Percentiles rank a stretch among this genome's conserved stretches.
Evolutionary conservation across 805 yeast genomes (phyloP).

Genomic region (Starmerella sp.): DNA sequence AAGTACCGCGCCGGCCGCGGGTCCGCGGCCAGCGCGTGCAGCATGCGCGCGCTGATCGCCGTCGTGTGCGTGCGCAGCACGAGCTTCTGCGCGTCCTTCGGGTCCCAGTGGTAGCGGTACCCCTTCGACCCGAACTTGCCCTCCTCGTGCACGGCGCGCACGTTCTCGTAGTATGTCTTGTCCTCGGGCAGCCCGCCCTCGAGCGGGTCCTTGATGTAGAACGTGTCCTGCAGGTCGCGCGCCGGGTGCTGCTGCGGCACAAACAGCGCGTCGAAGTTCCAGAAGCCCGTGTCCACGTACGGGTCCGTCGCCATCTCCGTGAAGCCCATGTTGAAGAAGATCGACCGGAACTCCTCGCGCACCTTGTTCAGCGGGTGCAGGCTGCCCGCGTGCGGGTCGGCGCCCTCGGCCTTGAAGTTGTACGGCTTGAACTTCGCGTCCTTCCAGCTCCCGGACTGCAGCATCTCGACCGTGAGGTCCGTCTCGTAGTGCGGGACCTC

Average conservation of each 20-base stretch:
- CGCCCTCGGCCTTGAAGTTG: constrained; percentile 93
- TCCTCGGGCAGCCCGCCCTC: constrained; percentile 77
- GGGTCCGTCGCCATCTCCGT: constrained; percentile 98
- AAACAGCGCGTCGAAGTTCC: constrained; percentile 94
- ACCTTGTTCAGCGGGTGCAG: constrained; percentile 94
- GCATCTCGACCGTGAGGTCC: constrained; percentile 90
- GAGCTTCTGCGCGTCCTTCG: constrained; percentile 76
- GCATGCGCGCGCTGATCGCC: constrained; percentile 80
- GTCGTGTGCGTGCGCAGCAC: constrained; percentile 97
- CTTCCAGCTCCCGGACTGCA: constrained; percentile 71
- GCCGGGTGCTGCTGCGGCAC: constrained; percentile 99
- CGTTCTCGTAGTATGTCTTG: constrained; percentile 61
- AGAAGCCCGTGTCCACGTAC: constrained; percentile 95
- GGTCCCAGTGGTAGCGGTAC: constrained; percentile 96
- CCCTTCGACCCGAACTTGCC: constrained; percentile 94
- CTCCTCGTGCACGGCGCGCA: constrained; percentile 72
- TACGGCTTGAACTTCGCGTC: constrained; percentile 80
- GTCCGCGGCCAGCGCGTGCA: constrained; percentile 70
- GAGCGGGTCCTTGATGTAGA: constrained; percentile 88
- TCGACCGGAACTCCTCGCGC: constrained; percentile 94
- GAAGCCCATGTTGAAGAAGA: constrained; percentile 96
- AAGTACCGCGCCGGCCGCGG: constrained; percentile 86
- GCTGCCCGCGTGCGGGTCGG: constrained; percentile 77
- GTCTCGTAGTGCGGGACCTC: constrained; percentile 77
- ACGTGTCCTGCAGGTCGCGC: constrained; percentile 96